These are phyloP conservation scores for Takakia lepidozioides DNA, from an alignment of 225 moss, liverwort and hornwort species.

Conservation along the genomic window DNA sequence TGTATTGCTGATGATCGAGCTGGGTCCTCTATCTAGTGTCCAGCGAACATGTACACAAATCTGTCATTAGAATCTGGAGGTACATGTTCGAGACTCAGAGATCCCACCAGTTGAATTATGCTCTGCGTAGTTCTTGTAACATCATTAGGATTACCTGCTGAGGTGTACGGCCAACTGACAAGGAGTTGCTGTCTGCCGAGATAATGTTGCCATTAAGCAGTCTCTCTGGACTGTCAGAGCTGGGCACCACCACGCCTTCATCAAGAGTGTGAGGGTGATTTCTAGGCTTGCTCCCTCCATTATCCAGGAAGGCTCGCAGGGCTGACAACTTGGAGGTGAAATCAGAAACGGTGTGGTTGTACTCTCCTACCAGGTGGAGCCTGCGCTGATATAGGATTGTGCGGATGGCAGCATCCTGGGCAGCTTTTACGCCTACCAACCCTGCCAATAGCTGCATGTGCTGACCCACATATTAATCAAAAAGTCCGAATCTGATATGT, in stretches of 20 bases:
- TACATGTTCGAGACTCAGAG: too few species aligned
- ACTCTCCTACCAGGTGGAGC: slow-evolving; percentile 21
- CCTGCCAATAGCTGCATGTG: slow-evolving; percentile 34
- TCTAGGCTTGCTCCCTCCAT: neutral
- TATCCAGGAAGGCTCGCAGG: slow-evolving; percentile 3
- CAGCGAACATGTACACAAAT: too few species aligned
- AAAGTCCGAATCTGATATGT: too few species aligned
- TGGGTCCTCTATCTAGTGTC: too few species aligned
- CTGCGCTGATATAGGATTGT: slow-evolving; percentile 31
- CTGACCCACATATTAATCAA: neutral
- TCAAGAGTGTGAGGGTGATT: slow-evolving; percentile 14
- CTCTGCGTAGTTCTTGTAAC: too few species aligned
- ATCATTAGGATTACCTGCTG: too few species aligned
- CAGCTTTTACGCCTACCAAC: slow-evolving; percentile 42
- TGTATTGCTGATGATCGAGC: too few species aligned
- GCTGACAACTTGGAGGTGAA: slow-evolving; percentile 34
- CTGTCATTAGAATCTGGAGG: too few species aligned
- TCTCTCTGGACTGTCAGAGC: slow-evolving; percentile 16
- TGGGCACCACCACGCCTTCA: slow-evolving; percentile 20
- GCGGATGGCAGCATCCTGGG: slow-evolving; percentile 39
- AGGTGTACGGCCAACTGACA: slow-evolving; percentile 35
- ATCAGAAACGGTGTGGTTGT: slow-evolving; percentile 30
- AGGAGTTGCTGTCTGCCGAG: slow-evolving; percentile 24
- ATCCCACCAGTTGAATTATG: too few species aligned
- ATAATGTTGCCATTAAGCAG: slow-evolving; percentile 34